Evolutionary conservation across 2,329 filamentous ascomycete genomes (phyloP).

Genomic region (Aureobasidium pullulans): DNA sequence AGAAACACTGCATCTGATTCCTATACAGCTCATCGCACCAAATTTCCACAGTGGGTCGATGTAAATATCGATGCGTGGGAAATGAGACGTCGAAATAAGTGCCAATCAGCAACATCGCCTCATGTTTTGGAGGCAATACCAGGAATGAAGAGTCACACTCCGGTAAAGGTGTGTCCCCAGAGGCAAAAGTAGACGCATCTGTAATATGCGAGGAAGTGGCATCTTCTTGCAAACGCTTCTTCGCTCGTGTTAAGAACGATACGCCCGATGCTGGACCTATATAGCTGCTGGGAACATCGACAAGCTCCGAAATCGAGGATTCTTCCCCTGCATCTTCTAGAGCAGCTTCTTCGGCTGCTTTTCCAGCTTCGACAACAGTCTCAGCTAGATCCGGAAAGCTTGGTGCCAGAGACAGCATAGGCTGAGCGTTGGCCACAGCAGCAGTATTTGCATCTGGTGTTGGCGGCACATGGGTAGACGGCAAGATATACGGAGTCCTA

Average conservation of each 20-base stretch:
- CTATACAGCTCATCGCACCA: slow-evolving; percentile 9
- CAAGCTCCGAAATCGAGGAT: background rate
- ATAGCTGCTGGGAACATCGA: background rate
- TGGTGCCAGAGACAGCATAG: no score
- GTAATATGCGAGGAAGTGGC: background rate
- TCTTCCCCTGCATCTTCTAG: no score
- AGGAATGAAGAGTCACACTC: slow-evolving; percentile 3
- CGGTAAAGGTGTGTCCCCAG: slow-evolving; percentile 8
- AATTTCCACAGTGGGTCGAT: background rate
- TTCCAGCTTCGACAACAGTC: background rate
- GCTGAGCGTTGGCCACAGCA: no score
- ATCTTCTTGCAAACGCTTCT: background rate
- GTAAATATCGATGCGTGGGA: slow-evolving; percentile 4
- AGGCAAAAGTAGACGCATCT: slow-evolving; percentile 4
- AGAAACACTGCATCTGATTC: background rate
- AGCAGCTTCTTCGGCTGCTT: background rate
- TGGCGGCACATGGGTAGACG: background rate
- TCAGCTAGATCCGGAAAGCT: no score
- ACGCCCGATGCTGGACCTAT: slow-evolving; percentile 1
- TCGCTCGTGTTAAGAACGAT: background rate
- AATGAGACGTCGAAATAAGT: slow-evolving; percentile 7
- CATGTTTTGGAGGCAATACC: background rate
- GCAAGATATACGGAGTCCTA: background rate
- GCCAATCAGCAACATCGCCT: background rate
- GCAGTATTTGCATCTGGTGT: background rate